Conservation (phyloP, 2,329 filamentous ascomycete genomes). For the Volutella citrinella region DNA sequence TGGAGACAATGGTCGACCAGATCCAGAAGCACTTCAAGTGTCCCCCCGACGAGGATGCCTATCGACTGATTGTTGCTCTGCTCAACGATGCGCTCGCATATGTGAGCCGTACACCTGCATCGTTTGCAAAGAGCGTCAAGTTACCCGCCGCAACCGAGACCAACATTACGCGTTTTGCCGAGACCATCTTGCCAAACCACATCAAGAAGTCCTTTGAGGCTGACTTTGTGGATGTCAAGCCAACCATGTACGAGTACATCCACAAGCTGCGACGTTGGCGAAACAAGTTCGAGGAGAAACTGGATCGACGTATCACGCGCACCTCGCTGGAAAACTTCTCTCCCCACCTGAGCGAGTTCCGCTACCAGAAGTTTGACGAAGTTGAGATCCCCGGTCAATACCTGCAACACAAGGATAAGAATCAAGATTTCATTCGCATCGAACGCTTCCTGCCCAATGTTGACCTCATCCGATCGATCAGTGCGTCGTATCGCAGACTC, state of each 20-base stretch:
- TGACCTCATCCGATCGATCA: slow-evolving; percentile 85
- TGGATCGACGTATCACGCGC: slow-evolving; percentile 75
- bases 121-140: slow-evolving; percentile 89
- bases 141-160: slow-evolving; percentile 86
- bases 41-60: slow-evolving; percentile 95
- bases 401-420: slow-evolving; percentile 95
- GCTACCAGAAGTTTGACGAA: slow-evolving; percentile 97
- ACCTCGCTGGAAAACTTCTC: slow-evolving; percentile 82
- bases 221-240: slow-evolving; percentile 95
- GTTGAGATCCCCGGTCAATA: slow-evolving; percentile 98
- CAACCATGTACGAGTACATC: slow-evolving; percentile 98
- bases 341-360: slow-evolving; percentile 90
- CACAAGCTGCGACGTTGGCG: slow-evolving; percentile 94
- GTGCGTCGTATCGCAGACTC: slow-evolving; percentile 85
- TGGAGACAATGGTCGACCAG: slow-evolving; percentile 99
- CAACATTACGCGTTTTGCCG: slow-evolving; percentile 94
- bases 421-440: slow-evolving; percentile 96
- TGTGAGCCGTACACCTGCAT: slow-evolving; percentile 79
- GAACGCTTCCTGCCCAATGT: slow-evolving; percentile 95
- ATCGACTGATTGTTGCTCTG: slow-evolving; percentile 92
- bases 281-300: slow-evolving; percentile 96
- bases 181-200: slow-evolving; percentile 90
- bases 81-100: slow-evolving; percentile 94
- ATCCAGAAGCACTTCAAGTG: slow-evolving; percentile 99
- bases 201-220: slow-evolving; percentile 95